phyloP scores from a whole-genome alignment of 1,284 basidiomycete species.

The Pascua sp. region DNA sequence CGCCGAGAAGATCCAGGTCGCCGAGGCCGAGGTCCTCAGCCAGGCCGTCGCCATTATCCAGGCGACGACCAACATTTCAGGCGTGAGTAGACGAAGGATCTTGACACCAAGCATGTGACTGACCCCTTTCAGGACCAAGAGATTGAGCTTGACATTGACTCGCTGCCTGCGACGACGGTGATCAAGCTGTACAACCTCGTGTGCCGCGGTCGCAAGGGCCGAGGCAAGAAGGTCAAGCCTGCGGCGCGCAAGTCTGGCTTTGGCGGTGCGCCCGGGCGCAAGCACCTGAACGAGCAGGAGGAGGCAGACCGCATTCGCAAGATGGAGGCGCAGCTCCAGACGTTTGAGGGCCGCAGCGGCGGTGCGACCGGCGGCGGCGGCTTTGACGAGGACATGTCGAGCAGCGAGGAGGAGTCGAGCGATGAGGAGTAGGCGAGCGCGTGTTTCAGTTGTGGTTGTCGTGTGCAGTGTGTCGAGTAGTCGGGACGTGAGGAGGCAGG shows the following conservation, averaged over 20 bases:
- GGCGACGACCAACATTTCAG: constrained; percentile 78
- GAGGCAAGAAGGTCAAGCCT: constrained; percentile 25
- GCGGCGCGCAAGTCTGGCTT: constrained; percentile 52
- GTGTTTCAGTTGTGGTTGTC: no score
- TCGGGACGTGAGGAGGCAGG: no score
- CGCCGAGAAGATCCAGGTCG: constrained; percentile 79
- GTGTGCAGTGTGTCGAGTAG: no score
- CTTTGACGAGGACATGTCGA: constrained; percentile 34
- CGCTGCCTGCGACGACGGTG: constrained; percentile 74
- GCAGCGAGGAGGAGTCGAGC: constrained; percentile 42
- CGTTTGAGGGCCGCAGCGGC: constrained; percentile 29
- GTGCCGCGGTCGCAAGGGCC: constrained; percentile 54
- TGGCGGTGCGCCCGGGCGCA: constrained; percentile 80
- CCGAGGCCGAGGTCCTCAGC: constrained; percentile 73
- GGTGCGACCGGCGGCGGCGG: constrained; percentile 19
- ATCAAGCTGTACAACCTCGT: constrained; percentile 92
- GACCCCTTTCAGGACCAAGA: constrained; percentile 71
- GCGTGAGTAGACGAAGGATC: constrained; percentile 59
- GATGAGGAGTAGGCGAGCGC: constrained; percentile 37
- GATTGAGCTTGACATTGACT: constrained; percentile 94
- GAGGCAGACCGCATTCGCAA: constrained; percentile 71
- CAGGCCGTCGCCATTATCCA: constrained; percentile 89
- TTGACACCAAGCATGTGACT: neutral
- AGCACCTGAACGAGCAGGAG: constrained; percentile 57
- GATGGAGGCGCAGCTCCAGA: constrained; percentile 62